phyloP scores from a whole-genome alignment of 139 green algal species.

The Chlorella sp. region DNA sequence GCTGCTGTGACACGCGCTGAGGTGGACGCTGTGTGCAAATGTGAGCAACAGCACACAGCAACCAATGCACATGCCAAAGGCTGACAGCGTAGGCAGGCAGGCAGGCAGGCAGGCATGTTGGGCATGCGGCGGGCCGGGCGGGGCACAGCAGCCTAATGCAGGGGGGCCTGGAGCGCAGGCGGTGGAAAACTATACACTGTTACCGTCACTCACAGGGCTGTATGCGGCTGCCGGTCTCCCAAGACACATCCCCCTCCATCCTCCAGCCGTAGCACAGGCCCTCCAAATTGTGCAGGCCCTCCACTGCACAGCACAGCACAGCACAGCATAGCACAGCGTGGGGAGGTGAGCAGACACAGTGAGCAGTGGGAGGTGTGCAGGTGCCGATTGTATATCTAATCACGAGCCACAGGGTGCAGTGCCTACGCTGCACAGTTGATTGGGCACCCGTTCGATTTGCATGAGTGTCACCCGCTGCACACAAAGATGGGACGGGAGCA shows the following conservation, averaged over 20 bases:
- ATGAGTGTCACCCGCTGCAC: too few relatives aligned
- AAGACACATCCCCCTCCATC: conserved; percentile 64
- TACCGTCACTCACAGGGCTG: conserved; percentile 49
- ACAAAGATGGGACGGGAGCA: too few relatives aligned
- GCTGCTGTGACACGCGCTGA: too few relatives aligned
- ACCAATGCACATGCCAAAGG: background rate
- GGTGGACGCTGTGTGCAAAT: background rate
- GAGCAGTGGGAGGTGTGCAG: background rate
- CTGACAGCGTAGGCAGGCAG: background rate
- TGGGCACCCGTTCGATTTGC: too few relatives aligned
- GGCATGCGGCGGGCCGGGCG: background rate
- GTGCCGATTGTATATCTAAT: background rate
- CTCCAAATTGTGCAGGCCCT: conserved; percentile 41
- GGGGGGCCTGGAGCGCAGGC: background rate
- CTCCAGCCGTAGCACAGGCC: conserved; percentile 72
- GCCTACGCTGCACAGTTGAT: too few relatives aligned
- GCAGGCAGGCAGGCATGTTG: background rate
- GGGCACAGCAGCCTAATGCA: background rate
- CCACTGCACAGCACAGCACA: background rate
- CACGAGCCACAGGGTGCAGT: background rate
- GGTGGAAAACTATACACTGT: background rate
- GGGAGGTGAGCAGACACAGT: background rate
- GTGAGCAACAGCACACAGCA: background rate
- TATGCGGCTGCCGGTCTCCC: conserved; percentile 62
- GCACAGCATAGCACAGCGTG: background rate